Base-by-base conservation (phyloP, 805 yeast species). In the Saccharomyces kudriavzevii region DNA sequence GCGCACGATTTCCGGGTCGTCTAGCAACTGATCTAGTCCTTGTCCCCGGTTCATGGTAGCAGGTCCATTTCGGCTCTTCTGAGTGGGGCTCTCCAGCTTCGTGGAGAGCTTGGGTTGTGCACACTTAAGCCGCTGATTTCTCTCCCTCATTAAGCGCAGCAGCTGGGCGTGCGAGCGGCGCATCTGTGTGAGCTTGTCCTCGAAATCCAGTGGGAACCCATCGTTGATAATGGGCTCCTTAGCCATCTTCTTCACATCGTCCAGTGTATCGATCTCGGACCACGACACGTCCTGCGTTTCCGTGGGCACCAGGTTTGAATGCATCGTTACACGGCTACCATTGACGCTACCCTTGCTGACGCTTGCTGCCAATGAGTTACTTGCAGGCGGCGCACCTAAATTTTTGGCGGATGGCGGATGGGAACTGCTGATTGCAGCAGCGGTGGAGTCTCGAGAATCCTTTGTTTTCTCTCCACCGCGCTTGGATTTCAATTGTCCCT, bases 241-340 rank as follows among this genome's bases (percentile, higher is more conserved):
- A 1, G 88, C 81, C 74, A 85, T 75, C 50, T 74, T 75, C 53
- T 79, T 78, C 6, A 89, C 94, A 58, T 88, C 96, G 58, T 89
- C 91, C 57, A 92, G 74, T 0, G 87, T 85, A 61, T 87, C 96
- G 49, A 90, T 83, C 60, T 89, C 95, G 5, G 92, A 84, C 96
- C 96, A 91, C 48, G 88, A 74, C 62, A 79, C 77, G 68, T 88
- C 96, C 70, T 35, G 43, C 24, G 43, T 35, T 24, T 35, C 43
- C 8, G 43, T 35, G 11, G 43, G 43, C 9, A 17, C 43, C 24
- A 35, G 24, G 24, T 35, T 35, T 9, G 43, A 35, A 24, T 35
- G 43, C 43, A 35, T 35, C 8, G 43, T 35, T 17, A n/a, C 17
- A 17, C 43, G 24, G 24, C 43, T 79, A 3, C 80, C 29, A 9